Conservation (phyloP, 345 rosid species). For the Camelina hispida region DNA sequence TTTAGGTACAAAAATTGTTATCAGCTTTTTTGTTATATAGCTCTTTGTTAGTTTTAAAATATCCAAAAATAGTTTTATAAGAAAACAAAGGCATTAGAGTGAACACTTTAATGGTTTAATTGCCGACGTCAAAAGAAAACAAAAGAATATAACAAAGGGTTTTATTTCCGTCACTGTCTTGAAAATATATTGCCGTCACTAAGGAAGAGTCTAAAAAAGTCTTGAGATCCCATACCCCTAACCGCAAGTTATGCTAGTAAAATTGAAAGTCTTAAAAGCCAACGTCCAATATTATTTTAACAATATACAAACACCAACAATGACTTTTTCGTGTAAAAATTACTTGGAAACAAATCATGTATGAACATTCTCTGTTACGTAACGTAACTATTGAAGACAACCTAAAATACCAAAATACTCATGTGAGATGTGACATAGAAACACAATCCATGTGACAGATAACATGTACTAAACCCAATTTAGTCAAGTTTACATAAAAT, state of each 20-base stretch:
- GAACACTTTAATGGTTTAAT: slow-evolving; percentile 10
- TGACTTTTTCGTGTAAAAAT: not conserved
- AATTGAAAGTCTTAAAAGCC: slow-evolving; percentile 40
- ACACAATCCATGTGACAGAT: slow-evolving; percentile 9
- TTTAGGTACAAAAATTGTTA: slow-evolving; percentile 20
- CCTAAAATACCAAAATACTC: not conserved
- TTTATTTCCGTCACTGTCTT: slow-evolving; percentile 5
- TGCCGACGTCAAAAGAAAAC: slow-evolving; percentile 6
- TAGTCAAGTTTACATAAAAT: not conserved
- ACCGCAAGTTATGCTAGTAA: slow-evolving; percentile 40
- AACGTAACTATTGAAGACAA: slow-evolving; percentile 29
- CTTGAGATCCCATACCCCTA: slow-evolving; percentile 30
- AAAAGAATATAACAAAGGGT: not conserved
- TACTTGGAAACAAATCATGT: not conserved
- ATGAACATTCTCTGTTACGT: not conserved
- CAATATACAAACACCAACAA: slow-evolving; percentile 3
- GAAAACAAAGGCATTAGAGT: slow-evolving; percentile 18
- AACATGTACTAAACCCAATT: not conserved
- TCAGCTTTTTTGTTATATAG: slow-evolving; percentile 30
- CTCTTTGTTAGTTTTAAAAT: slow-evolving; percentile 3
- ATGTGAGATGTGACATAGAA: slow-evolving; percentile 24
- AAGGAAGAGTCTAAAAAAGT: slow-evolving; percentile 43
- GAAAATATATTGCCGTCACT: slow-evolving; percentile 26
- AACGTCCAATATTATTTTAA: slow-evolving; percentile 1
- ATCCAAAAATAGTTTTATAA: not conserved